These are phyloP conservation scores for Monosporascus sp. DNA, from an alignment of 2,329 filamentous ascomycete genomes.

Conservation along the genomic window DNA sequence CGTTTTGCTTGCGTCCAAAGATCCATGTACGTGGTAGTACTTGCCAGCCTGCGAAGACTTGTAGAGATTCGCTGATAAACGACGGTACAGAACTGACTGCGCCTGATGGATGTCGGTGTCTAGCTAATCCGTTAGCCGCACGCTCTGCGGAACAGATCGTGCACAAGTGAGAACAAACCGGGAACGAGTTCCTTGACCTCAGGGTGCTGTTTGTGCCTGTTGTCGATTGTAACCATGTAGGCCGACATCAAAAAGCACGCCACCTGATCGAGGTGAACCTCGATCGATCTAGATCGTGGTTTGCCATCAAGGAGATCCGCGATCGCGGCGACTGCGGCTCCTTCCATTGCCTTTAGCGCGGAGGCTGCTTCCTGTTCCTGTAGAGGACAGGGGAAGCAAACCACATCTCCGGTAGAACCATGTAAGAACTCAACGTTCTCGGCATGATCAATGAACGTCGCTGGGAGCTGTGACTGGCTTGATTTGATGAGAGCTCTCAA, in stretches of 20 bases:
- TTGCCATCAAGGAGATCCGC: conserved; percentile 43
- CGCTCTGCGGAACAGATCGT: conserved; percentile 23
- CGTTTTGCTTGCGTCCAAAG: conserved; percentile 64
- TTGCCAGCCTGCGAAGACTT: conserved; percentile 59
- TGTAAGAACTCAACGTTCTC: conserved; percentile 25
- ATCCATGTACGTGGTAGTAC: conserved; percentile 73
- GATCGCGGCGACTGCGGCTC: conserved; percentile 53
- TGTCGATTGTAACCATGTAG: conserved; percentile 50
- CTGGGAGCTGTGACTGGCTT: conserved; percentile 26
- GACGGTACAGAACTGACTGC: conserved; percentile 65
- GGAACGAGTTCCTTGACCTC: conserved; percentile 38
- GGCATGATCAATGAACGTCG: conserved; percentile 21
- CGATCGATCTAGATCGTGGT: conserved; percentile 32
- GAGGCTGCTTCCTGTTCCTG: conserved; percentile 34
- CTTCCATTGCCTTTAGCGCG: conserved; percentile 55
- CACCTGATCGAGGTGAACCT: conserved; percentile 47
- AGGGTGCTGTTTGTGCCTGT: conserved; percentile 41
- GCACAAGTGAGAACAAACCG: conserved; percentile 24
- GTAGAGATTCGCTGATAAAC: conserved; percentile 69
- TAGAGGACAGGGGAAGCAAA: conserved; percentile 35
- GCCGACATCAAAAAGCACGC: conserved; percentile 53
- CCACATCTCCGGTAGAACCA: conserved; percentile 22
- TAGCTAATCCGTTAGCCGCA: conserved; percentile 24
- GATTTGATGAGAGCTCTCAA: conserved; percentile 2
- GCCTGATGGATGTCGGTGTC: conserved; percentile 68